Evolutionary conservation across 2,329 filamentous ascomycete genomes (phyloP).

Genomic region (Zalaria obscura): DNA sequence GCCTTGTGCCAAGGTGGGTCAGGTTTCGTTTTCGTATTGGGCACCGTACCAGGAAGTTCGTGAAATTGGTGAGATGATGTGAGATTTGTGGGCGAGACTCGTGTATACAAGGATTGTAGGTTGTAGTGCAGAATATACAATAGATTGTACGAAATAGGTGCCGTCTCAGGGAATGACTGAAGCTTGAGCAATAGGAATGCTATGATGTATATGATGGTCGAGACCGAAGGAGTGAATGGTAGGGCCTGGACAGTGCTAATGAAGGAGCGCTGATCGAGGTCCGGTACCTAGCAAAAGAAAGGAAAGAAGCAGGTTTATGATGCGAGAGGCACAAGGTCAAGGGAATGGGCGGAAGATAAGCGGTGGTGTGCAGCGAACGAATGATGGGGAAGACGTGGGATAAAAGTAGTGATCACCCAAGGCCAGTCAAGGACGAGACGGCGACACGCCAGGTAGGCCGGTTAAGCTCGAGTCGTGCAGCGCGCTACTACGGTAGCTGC

Average conservation of each 20-base stretch:
- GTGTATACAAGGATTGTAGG: too few species aligned
- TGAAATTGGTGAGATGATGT: too few species aligned
- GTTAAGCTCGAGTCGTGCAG: neutral
- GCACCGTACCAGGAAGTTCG: too few species aligned
- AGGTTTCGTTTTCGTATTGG: too few species aligned
- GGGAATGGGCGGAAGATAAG: slow-evolving; percentile 8
- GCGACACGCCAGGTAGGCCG: slow-evolving; percentile 6
- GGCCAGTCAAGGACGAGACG: slow-evolving; percentile 6
- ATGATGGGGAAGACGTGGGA: slow-evolving; percentile 9
- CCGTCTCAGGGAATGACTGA: neutral
- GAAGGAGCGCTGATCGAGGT: slow-evolving; percentile 6
- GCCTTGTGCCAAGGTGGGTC: neutral
- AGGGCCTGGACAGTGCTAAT: neutral
- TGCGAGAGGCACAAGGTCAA: slow-evolving; percentile 6
- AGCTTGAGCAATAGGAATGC: neutral
- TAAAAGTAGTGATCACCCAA: slow-evolving; percentile 12
- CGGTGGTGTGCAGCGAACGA: slow-evolving; percentile 5
- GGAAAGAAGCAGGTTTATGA: slow-evolving; percentile 2
- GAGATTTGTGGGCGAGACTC: too few species aligned
- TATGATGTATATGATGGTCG: too few species aligned
- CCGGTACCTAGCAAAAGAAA: slow-evolving; percentile 2
- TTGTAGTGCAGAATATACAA: too few species aligned
- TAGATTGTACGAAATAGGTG: too few species aligned
- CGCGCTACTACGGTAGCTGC: slow-evolving; percentile 3
- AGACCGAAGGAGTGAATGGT: neutral